Evolutionary conservation across 1,139 yeast genomes (phyloP).

Genomic region (Kodamaea derodonti): DNA sequence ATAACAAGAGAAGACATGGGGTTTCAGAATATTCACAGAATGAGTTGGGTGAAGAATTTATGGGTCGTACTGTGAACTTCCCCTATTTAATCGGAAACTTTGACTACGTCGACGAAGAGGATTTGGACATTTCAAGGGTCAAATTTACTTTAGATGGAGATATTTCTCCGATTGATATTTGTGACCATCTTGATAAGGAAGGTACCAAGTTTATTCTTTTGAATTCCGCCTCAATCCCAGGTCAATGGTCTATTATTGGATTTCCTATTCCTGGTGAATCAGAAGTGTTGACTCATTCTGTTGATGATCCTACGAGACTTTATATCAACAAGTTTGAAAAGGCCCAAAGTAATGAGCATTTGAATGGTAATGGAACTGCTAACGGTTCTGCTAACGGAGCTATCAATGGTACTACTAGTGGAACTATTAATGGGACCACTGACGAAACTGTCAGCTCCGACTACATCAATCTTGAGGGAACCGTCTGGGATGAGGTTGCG

Average conservation of each 20-base stretch:
- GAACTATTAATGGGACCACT: background rate
- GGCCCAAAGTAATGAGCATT: background rate
- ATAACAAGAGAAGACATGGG: constrained; percentile 18
- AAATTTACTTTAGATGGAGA: constrained; percentile 13
- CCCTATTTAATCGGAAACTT: constrained; percentile 13
- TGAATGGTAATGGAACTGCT: background rate
- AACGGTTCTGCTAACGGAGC: background rate
- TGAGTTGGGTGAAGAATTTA: constrained; percentile 9
- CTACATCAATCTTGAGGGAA: constrained; percentile 11
- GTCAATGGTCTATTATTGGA: constrained; percentile 85
- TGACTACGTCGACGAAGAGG: constrained; percentile 1
- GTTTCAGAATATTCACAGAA: constrained; percentile 1
- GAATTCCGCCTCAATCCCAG: constrained; percentile 77
- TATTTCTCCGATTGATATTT: constrained; percentile 39
- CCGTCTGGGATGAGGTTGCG: constrained; percentile 51
- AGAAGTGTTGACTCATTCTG: constrained; percentile 63
- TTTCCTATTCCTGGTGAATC: constrained; percentile 53
- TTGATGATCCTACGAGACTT: constrained; percentile 29
- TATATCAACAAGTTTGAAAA: constrained; percentile 5
- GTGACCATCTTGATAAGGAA: constrained; percentile 37
- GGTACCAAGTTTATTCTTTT: constrained; percentile 49
- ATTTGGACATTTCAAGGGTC: constrained; percentile 12
- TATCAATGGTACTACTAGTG: background rate
- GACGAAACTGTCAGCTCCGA: background rate
- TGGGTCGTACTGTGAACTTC: constrained; percentile 16